phyloP scores from a whole-genome alignment of 225 moss, liverwort and hornwort species.

The Lunularia cruciata region DNA sequence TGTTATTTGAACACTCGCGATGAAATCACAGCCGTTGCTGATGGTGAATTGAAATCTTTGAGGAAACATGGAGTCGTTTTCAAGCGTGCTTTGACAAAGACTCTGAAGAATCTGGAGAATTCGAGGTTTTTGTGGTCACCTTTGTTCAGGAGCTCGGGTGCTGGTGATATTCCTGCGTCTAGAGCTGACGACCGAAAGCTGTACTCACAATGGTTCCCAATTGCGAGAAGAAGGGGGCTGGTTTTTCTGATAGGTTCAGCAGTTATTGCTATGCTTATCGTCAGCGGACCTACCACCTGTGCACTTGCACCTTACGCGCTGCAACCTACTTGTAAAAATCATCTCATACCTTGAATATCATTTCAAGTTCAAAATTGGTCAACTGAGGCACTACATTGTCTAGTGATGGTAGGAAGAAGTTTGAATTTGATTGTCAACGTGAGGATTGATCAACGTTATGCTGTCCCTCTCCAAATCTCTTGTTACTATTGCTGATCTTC shows the following conservation, averaged over 20 bases:
- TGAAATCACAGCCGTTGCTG: background rate
- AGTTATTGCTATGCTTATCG: constrained; percentile 49
- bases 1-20: background rate
- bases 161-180: background rate
- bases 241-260: constrained; percentile 65
- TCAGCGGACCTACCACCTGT: constrained; percentile 67
- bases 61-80: constrained; percentile 16
- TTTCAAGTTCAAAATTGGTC: no score
- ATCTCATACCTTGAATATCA: no score
- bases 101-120: constrained; percentile 17
- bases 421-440: no score
- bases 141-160: constrained; percentile 17
- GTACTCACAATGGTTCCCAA: constrained; percentile 27
- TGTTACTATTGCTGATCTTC: no score
- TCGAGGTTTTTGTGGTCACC: constrained; percentile 27
- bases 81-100: constrained; percentile 11
- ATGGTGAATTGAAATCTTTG: constrained; percentile 11
- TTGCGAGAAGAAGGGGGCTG: constrained; percentile 64
- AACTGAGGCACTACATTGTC: no score
- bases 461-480: no score
- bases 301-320: constrained; percentile 34
- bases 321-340: constrained; percentile 65
- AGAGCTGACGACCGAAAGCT: constrained; percentile 16
- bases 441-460: no score
- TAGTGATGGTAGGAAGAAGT: no score